Evolutionary conservation across 768 basidiomycete species (phyloP), one percentile per base, ranked within the genome.

Genomic region (Russula sp.): DNA sequence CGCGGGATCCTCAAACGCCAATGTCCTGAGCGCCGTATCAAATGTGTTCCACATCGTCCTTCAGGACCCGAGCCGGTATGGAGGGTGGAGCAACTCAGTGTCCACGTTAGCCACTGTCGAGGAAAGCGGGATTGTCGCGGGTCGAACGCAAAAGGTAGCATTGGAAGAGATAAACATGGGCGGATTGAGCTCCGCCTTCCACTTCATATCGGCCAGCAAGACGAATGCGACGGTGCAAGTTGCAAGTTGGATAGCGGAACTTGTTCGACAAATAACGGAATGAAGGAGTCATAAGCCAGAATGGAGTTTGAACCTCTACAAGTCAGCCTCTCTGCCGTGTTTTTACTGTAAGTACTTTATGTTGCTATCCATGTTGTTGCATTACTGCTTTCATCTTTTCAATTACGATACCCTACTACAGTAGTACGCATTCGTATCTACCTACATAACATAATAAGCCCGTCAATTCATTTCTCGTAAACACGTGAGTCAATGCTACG

Each of bases 101-200:
- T 85, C 88, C 22, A 88, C 87, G 0, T 74, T 91, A 51, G 81
- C 78, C 66, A 84, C 82, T 0, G 76, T 83, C 18, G 87, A 89
- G 9, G 89, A 89, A 54, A 72, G 42, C 34, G 48, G 70, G 39
- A 75, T 61, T 39, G 65, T 72, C 39, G 60, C 82, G 7, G 82
- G 82, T 48, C 79, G 78, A 55, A 78, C 75, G 9, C 84, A 87
- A 68, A 73, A 82, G 42, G 75, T 74, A 50, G 86, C 85, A 53
- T 78, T 93, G 7, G 87, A 91, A 61, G 86, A 88, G 47, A 71
- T 87, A 57, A 77, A 78, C 34, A 90, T 93, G 89, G 81, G 82
- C 63, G 90, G 90, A 7, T 76, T 94, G 2, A 82, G 84, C n/a
- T 85, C 79, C 66, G 85, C 78, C 69, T 87, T 89, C 77, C 79